Base-by-base conservation (phyloP, 495 filamentous ascomycete genomes). In the Bryoglossum gracile region DNA sequence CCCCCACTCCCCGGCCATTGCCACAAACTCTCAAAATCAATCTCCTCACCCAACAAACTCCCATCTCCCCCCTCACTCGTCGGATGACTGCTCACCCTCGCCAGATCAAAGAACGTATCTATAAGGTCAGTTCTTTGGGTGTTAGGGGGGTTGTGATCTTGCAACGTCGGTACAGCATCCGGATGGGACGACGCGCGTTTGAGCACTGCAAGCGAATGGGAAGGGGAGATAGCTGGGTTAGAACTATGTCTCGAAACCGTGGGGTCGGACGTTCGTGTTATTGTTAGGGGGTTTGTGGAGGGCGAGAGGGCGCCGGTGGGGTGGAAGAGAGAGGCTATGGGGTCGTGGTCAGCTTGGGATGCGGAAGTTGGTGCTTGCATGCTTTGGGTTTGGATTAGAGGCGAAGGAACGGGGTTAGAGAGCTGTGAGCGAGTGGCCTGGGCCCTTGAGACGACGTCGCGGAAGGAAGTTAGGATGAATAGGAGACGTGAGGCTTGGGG, bases 381-480 rank as follows among this genome's bases (percentile, higher is more conserved):
- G n/a, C 17, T 10, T 13, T 23, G 43, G 6, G 32, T 25, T 2
- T 53, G 25, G 6, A 9, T 26, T 16, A 16, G 17, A n/a, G 32
- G 14, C n/a, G n/a, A n/a, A n/a, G n/a, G n/a, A n/a, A n/a, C n/a
- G n/a, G n/a, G n/a, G n/a, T n/a, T n/a, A n/a, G n/a, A n/a, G 5
- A 25, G 34, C 18, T 53, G 50, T 4, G 32, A 6, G n/a, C 32
- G 64, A 32, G 46, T 25, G 38, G 40, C 28, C 19, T 51, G 43
- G 4, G 54, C 35, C 8, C 39, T 28, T 1, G 33, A 8, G 3
- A 83, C 74, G 9, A 79, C 80, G 19, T 66, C 64, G 8, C 75
- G 68, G 51, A 87, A 85, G 36, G 73, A 74, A 30, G 72, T 72
- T 34, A 86, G 65, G 42, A 87, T 83, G 26, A 80, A 78, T n/a